Percentiles rank a stretch among this genome's conserved stretches.
Conservation (phyloP, 257 asterid species). For the Plantago elongata region DNA sequence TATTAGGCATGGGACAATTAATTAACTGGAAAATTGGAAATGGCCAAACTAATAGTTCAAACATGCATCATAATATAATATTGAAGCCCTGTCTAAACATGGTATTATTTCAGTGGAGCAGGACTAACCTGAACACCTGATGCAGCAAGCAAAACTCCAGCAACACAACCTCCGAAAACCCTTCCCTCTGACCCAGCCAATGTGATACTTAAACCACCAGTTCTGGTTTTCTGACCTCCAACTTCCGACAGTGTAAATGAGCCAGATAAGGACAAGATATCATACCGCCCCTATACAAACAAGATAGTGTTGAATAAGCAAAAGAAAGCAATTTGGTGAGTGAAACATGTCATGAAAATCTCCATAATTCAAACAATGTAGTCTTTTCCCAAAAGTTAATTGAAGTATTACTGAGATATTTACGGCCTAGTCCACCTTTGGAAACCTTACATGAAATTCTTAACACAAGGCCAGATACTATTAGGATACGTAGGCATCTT, state of each 20-base stretch:
- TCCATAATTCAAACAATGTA: too few species aligned
- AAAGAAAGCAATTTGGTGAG: neutral
- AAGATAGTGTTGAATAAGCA: neutral
- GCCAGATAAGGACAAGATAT: constrained; percentile 53
- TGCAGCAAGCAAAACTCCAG: constrained; percentile 51
- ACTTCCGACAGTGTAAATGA: constrained; percentile 50
- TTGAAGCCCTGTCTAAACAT: neutral
- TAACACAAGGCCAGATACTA: too few species aligned
- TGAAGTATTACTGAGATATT: neutral
- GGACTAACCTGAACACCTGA: constrained; percentile 57
- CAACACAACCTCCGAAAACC: constrained; percentile 66
- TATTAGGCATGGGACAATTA: neutral
- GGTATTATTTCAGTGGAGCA: neutral
- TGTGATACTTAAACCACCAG: constrained; percentile 51
- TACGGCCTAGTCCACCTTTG: neutral
- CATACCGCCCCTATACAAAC: constrained; percentile 47
- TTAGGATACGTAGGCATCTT: too few species aligned
- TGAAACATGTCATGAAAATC: too few species aligned
- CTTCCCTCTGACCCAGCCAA: constrained; percentile 66
- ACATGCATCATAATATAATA: neutral
- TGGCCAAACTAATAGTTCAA: neutral
- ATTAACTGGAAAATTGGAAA: neutral
- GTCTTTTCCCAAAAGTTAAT: too few species aligned
- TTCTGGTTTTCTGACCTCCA: constrained; percentile 48
- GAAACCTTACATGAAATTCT: too few species aligned